Evolutionary conservation across 1,284 basidiomycete genomes (phyloP), one percentile per base, ranked within the genome.

Genomic region (Cutaneotrichosporon cutaneum): DNA sequence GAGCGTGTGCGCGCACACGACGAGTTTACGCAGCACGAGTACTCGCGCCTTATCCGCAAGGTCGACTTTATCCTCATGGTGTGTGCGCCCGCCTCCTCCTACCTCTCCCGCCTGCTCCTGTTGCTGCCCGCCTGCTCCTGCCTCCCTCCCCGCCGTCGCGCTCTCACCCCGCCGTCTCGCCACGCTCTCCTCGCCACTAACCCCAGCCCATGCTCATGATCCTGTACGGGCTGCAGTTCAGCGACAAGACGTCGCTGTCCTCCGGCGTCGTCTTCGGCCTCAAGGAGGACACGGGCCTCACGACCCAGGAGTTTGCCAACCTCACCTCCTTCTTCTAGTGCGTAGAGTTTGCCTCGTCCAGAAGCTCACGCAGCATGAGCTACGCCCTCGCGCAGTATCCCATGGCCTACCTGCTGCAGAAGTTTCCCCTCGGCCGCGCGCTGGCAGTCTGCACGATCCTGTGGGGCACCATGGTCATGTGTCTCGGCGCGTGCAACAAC

Each of bases 211-310:
- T 59, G 26, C 42, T 63, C 14, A 59, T 59, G 57, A 59, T 63
- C 45, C 50, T 54, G 24, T 64, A 60, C 35, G 62, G 61, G 7
- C 55, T 65, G 2, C 60, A 65, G 27, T 62, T 42, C 45, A 24
- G 30, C 8, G 63, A 65, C 63, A 65, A 65, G 54, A 59, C 56
- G 11, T 61, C 59, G 6, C 54, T 66, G 3, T 61, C 59, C 2
- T 59, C 54, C 21, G 65, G 65, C 22, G 54, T 61, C n/a, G 58
- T 66, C 26, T 66, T 66, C 55, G 69, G 70, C 1, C 63, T 76
- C 16, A 59, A 64, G 10, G 51, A 67, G 27, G 74, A 75, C 60
- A 76, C 72, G 4, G 27, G 64, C 7, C 58, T 77, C 2, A 62
- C 63, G 0, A 69, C 66, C 2, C 62, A 69, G 33, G 62, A 76